A percentile compares a stretch with the other conserved stretches of the same genome.
These are phyloP conservation scores for Lecanicillium sp. DNA, from an alignment of 2,329 filamentous ascomycete species.

Conservation along the genomic window DNA sequence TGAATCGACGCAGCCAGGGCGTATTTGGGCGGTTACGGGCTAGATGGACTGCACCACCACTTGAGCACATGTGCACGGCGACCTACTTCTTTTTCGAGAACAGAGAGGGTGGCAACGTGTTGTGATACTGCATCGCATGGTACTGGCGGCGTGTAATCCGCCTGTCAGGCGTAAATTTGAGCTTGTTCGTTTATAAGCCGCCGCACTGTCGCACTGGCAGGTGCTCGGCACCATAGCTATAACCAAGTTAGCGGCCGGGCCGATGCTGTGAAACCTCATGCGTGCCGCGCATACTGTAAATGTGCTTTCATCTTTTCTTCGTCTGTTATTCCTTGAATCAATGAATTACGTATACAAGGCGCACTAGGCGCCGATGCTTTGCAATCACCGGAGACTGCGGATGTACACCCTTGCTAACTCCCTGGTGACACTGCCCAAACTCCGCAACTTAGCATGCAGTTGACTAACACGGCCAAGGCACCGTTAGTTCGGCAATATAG, in stretches of 20 bases:
- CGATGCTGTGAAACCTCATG: conserved; percentile 3
- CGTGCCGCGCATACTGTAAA: conserved; percentile 2
- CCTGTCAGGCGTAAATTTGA: conserved; percentile 9
- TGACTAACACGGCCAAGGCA: too few species aligned
- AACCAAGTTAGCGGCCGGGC: too few species aligned
- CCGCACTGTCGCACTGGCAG: background rate
- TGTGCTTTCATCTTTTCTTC: background rate
- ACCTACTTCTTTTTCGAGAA: too few species aligned
- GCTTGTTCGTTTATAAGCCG: conserved; percentile 11
- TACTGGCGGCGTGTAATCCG: background rate
- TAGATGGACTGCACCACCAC: too few species aligned
- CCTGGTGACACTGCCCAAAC: too few species aligned
- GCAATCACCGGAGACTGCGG: background rate
- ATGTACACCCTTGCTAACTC: background rate
- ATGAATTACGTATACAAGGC: background rate
- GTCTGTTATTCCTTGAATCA: background rate
- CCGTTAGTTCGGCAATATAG: too few species aligned
- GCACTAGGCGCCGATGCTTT: background rate
- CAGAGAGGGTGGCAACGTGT: too few species aligned
- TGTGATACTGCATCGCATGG: background rate
- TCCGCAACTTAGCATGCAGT: too few species aligned
- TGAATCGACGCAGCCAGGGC: too few species aligned
- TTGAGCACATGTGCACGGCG: too few species aligned
- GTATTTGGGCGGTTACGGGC: too few species aligned
- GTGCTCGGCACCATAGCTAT: background rate